Evolutionary conservation across 345 rosid species (phyloP).

Genomic region (Pugionium dolabratum): DNA sequence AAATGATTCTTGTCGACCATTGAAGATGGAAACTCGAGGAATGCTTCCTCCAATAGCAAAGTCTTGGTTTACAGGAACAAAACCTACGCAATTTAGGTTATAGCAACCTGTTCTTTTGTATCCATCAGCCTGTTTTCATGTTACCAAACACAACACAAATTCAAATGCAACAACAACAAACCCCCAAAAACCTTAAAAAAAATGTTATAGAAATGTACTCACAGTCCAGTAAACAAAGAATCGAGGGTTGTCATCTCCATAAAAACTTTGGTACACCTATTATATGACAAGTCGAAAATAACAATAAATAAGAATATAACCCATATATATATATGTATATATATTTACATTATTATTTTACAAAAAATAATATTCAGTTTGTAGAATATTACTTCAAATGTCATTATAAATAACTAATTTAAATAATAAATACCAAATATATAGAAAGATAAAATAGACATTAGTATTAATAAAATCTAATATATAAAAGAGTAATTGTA

Average conservation of each 20-base stretch:
- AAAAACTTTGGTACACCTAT: background rate
- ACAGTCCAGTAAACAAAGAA: constrained; percentile 45
- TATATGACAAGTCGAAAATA: background rate
- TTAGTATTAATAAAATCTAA: too few relatives aligned
- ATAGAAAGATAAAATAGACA: too few relatives aligned
- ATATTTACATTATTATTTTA: too few relatives aligned
- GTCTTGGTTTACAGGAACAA: constrained; percentile 20
- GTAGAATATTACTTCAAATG: too few relatives aligned
- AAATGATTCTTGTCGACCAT: constrained; percentile 21
- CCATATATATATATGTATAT: too few relatives aligned
- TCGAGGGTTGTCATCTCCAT: background rate
- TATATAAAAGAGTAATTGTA: too few relatives aligned
- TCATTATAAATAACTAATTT: too few relatives aligned
- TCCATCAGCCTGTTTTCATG: constrained; percentile 4
- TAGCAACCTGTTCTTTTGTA: background rate
- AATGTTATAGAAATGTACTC: background rate
- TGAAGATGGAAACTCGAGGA: constrained; percentile 19
- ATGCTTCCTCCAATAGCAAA: constrained; percentile 22
- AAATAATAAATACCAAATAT: too few relatives aligned
- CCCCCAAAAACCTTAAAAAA: background rate
- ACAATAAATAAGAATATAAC: background rate
- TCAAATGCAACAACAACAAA: too few relatives aligned
- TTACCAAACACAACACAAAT: background rate
- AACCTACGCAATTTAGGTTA: constrained; percentile 22
- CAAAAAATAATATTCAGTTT: too few relatives aligned